Evolutionary conservation across 495 filamentous ascomycete species (phyloP).

Genomic region (Annulohypoxylon nitens): DNA sequence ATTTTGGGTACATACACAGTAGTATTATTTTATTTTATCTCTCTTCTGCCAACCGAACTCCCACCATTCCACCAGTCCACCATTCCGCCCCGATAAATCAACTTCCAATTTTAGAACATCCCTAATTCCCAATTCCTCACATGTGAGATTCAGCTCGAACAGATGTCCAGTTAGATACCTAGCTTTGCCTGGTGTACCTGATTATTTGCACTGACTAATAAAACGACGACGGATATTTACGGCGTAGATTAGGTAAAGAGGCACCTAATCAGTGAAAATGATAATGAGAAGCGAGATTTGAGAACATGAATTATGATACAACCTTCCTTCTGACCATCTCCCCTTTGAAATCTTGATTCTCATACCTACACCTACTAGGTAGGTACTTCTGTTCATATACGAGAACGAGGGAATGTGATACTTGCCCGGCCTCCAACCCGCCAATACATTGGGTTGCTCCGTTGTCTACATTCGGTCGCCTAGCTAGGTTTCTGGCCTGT

Average conservation of each 20-base stretch:
- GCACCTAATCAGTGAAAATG: not conserved
- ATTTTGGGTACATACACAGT: not conserved
- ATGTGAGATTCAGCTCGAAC: constrained; percentile 23
- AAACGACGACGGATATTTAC: not conserved
- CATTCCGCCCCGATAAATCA: constrained; percentile 22
- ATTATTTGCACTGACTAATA: not conserved
- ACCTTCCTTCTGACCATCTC: constrained; percentile 24
- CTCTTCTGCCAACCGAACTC: constrained; percentile 14
- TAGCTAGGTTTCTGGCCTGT: constrained; percentile 7
- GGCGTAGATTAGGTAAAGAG: not conserved
- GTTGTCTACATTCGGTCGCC: constrained; percentile 40
- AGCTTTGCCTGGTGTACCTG: not conserved
- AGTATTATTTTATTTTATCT: not conserved
- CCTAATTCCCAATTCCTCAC: not conserved
- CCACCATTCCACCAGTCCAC: constrained; percentile 2
- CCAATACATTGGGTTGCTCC: constrained; percentile 26
- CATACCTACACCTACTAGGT: not conserved
- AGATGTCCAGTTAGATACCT: not conserved
- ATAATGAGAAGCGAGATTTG: not conserved
- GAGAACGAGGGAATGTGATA: constrained; percentile 4
- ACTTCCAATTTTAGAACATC: constrained; percentile 43
- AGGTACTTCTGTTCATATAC: not conserved
- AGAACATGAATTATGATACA: constrained; percentile 9
- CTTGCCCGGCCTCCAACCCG: constrained; percentile 28
- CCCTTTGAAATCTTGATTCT: constrained; percentile 10